Evolutionary conservation across 106 monocot genomes (phyloP), one percentile per base, ranked within the genome.

Genomic region (Triglochin maritima): DNA sequence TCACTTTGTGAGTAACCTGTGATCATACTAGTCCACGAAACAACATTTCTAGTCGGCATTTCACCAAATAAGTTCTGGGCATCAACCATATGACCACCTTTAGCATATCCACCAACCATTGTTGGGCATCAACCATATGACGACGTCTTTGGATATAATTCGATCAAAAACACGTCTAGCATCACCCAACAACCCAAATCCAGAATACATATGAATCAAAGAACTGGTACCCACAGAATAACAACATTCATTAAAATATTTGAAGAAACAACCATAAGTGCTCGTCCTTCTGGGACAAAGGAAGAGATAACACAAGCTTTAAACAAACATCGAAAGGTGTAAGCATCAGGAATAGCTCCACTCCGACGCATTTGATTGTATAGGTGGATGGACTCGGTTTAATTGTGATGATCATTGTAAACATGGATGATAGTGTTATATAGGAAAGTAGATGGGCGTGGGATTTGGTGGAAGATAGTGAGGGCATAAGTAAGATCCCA

Each of bases 11-110:
- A 74, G 9, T 79, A 87, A 13, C 79, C 87, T 0, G 81, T 46
- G 7, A 92, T 77, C 81, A 92, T 67, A 50, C 76, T 79, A 6
- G 92, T 92, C 87, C 87, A 90, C 10, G 86, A 77, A 51, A 90
- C 72, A 44, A 87, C 76, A 76, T 84, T 84, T 55, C 76, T 83
- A 42, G 44, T 74, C 2, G 85, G 85, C 71, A 81, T 83, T 77
- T 77, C 63, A 67, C 86, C 86, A 46, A 90, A 90, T 74, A 86
- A 1, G 12, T 47, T 79, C 55, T 41, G 61, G 5, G 90, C 90
- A 6, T 84, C 78, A 17, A 75, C 69, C 57, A 84, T 13, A 4
- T 11, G 67, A 6, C 90, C 81, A 17, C 54, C 4, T 64, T 84
- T 90, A 1, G 63, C 69, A 15, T 81, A 74, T 3, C 79, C 83